A percentile compares a stretch with the other conserved stretches of the same genome.
These are phyloP conservation scores for Rhizophagus sp. DNA, from an alignment of 192 early-diverging fungal genomes.

Conservation along the genomic window DNA sequence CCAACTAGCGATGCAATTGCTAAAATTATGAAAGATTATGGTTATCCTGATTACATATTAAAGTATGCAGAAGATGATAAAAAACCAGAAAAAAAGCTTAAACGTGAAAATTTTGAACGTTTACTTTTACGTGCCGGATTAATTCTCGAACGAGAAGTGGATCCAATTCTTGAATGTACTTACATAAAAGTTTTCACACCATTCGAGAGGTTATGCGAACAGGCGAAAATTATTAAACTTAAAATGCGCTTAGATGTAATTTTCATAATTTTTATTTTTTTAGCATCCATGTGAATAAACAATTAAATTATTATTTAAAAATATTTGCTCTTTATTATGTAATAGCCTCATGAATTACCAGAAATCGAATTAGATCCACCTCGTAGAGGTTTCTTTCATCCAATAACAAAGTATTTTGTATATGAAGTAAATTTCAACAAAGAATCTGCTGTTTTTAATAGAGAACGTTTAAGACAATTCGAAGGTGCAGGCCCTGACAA, in stretches of 20 bases:
- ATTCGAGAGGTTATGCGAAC: slow-evolving; percentile 42
- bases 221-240: slow-evolving; percentile 38
- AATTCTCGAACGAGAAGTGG: slow-evolving; percentile 42
- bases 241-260: slow-evolving; percentile 42
- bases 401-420: slow-evolving; percentile 24
- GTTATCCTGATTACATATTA: slow-evolving; percentile 42
- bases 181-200: slow-evolving; percentile 44
- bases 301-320: slow-evolving; percentile 2
- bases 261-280: not conserved
- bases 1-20: slow-evolving; percentile 43
- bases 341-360: not conserved
- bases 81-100: slow-evolving; percentile 1
- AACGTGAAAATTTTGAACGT: slow-evolving; percentile 40
- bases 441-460: slow-evolving; percentile 42
- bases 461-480: slow-evolving; percentile 35
- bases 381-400: not conserved
- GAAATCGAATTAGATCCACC: not conserved
- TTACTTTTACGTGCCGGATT: slow-evolving; percentile 37
- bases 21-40: slow-evolving; percentile 39
- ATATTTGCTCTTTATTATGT: not conserved
- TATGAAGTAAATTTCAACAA: slow-evolving; percentile 30
- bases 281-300: not conserved
- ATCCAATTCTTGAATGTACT: slow-evolving; percentile 37
- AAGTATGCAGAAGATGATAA: slow-evolving; percentile 28
- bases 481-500: slow-evolving; percentile 36